A percentile compares a stretch with the other conserved stretches of the same genome.
These are phyloP conservation scores for Meripilus lineatus DNA, from an alignment of 1,284 basidiomycete species.

Conservation along the genomic window DNA sequence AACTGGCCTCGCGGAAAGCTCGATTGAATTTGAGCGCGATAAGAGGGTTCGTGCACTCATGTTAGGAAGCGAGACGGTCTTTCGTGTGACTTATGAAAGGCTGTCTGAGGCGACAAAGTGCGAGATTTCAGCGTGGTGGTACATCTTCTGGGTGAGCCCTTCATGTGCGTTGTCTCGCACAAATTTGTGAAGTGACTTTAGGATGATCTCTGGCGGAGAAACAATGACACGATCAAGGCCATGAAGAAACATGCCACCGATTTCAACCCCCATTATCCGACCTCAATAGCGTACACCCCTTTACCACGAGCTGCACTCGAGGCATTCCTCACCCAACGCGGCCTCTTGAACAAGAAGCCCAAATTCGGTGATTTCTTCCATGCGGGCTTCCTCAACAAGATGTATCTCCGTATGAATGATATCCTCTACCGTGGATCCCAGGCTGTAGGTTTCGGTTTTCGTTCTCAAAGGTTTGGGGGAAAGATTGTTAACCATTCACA, in stretches of 20 bases:
- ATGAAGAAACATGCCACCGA: conserved; percentile 46
- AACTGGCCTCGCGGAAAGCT: conserved; percentile 38
- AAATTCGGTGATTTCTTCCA: conserved; percentile 54
- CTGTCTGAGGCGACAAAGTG: conserved; percentile 47
- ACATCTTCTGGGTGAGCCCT: conserved; percentile 67
- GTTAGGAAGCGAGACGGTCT: conserved; percentile 41
- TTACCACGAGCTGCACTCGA: conserved; percentile 65
- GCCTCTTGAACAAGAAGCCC: conserved; percentile 47
- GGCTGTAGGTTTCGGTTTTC: conserved; percentile 32
- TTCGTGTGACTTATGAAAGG: conserved; percentile 56
- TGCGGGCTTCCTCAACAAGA: conserved; percentile 68
- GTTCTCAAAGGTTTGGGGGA: not conserved
- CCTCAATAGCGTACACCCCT: conserved; percentile 74
- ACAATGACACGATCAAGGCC: conserved; percentile 48
- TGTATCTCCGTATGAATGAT: conserved; percentile 73
- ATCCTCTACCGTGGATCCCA: conserved; percentile 56
- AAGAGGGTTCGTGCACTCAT: conserved; percentile 53
- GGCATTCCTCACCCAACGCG: conserved; percentile 58
- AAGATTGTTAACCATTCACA: conserved; percentile 23
- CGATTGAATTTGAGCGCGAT: conserved; percentile 48
- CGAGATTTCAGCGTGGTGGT: conserved; percentile 73
- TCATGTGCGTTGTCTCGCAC: not conserved
- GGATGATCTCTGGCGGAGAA: conserved; percentile 73
- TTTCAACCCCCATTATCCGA: conserved; percentile 72
- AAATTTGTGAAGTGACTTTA: conserved; percentile 19